These are phyloP conservation scores for Alternaria arborescens DNA, from an alignment of 2,329 filamentous ascomycete species.

Conservation along the genomic window DNA sequence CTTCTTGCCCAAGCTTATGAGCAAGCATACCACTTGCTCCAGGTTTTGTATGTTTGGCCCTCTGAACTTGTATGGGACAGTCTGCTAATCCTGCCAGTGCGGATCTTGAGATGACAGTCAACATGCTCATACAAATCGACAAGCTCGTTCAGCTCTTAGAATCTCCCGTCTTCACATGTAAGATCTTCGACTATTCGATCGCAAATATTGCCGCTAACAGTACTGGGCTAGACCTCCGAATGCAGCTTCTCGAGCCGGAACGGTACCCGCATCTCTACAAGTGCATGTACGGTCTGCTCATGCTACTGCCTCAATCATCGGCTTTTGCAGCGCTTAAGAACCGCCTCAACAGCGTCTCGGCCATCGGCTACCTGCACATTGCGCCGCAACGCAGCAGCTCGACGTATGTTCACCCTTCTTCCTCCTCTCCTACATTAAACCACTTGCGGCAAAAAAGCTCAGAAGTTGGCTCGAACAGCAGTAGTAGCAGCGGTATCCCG, in stretches of 20 bases:
- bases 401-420: constrained; percentile 64
- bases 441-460: constrained; percentile 55
- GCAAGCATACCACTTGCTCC: constrained; percentile 93
- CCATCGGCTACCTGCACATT: constrained; percentile 92
- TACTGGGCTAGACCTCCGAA: constrained; percentile 74
- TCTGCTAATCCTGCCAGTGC: constrained; percentile 66
- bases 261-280: constrained; percentile 96
- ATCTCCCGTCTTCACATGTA: constrained; percentile 97
- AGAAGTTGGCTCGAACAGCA: constrained; percentile 49
- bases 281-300: constrained; percentile 94
- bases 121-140: constrained; percentile 98
- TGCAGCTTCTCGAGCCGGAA: constrained; percentile 94
- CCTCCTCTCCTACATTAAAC: constrained; percentile 45
- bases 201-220: constrained; percentile 23
- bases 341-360: constrained; percentile 93
- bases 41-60: constrained; percentile 77
- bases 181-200: constrained; percentile 41
- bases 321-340: constrained; percentile 98
- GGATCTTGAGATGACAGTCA: constrained; percentile 98
- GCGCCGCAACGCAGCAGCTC: constrained; percentile 72
- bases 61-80: background rate
- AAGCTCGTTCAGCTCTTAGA: constrained; percentile 97
- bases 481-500: constrained; percentile 18
- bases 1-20: constrained; percentile 97
- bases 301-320: constrained; percentile 97